Evolutionary conservation across 768 basidiomycete genomes (phyloP), one percentile per base, ranked within the genome.

Genomic region (Lepiota brunneoincarnata): DNA sequence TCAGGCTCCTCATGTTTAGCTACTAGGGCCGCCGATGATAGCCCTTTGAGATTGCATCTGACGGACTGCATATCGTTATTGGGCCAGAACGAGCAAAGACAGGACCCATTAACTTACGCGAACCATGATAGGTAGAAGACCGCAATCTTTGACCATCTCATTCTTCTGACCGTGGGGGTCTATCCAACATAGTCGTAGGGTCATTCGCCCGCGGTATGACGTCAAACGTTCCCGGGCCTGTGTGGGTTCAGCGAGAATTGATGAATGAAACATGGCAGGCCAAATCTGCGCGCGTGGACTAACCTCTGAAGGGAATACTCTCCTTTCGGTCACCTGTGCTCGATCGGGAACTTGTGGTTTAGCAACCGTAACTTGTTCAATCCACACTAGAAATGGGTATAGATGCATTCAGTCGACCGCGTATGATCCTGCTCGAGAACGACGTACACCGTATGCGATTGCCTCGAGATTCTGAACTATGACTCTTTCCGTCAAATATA

Each of bases 91-190:
- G 9, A 1, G 18, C 31, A 14, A 45, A 11, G 37, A 42, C 41
- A 23, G 17, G 47, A 50, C n/a, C 37, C 31, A 20, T 24, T 14
- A 28, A 77, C 92, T 65, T 69, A 95, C 93, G 66, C 93, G 84
- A 71, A 97, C 88, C 97, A 99, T 98, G 71, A 99, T 87, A 3
- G 97, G 97, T 14, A 98, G 75, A 31, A 92, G 77, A 54, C 97
- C 97, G 66, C 95, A 94, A 54, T 98, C 96, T 61, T 87, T 87
- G 37, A 86, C 80, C 57, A 81, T 79, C 60, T 85, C 83, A 49
- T 87, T 80, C 6, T 76, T 75, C 45, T 87, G 83, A n/a, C 81
- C 82, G 51, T 84, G 79, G 23, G 79, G 80, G 52, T 95, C 82
- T 36, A 81, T 84, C 91, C 93, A 98, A 60, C 85, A 86, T 37